Base-by-base conservation (phyloP, 768 basidiomycete genomes). In the Russula virescens region DNA sequence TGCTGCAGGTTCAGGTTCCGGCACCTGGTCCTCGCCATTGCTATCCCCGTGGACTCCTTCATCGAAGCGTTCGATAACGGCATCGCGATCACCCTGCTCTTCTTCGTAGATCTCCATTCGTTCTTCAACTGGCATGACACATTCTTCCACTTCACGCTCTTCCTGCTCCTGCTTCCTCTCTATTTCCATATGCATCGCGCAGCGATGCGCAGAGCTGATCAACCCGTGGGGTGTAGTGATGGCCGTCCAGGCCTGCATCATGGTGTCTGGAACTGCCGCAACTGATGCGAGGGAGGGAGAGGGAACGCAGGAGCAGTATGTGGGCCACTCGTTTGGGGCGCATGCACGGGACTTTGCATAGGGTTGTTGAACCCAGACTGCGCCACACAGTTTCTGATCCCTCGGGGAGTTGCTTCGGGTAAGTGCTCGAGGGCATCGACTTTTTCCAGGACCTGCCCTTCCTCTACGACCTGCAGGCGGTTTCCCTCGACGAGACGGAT, bases 371-470 rank as follows among this genome's bases (percentile, higher is more conserved):
- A 64, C 10, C 18, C 26, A 61, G 25, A 50, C 9, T 14, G 16
- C 10, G 40, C 40, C 9, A n/a, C 51, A 42, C 69, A 66, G 21
- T 66, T 61, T n/a, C 66, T 34, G 45, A 61, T 21, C 31, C 65
- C 60, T 26, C 55, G n/a, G 55, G 63, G 25, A 3, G 34, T 48
- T 54, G 47, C 59, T 25, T 62, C 58, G 26, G 61, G 55, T 19
- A 59, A 68, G 42, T 9, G 14, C 26, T 66, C 69, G 10, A 61
- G 66, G 0, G 70, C 70, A 71, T 81, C 79, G 19, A 88, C 80
- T 57, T 85, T 82, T 69, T 90, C 88, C 19, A 89, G 74, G 60
- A 90, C 88, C 55, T 76, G 78, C 35, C 84, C 88, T 60, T 88
- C 87, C 67, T 88, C 82, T 0, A 88, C 80, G 8, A 89, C 86